Base-by-base conservation (phyloP, 106 monocot species). In the Chionographis japonica region DNA sequence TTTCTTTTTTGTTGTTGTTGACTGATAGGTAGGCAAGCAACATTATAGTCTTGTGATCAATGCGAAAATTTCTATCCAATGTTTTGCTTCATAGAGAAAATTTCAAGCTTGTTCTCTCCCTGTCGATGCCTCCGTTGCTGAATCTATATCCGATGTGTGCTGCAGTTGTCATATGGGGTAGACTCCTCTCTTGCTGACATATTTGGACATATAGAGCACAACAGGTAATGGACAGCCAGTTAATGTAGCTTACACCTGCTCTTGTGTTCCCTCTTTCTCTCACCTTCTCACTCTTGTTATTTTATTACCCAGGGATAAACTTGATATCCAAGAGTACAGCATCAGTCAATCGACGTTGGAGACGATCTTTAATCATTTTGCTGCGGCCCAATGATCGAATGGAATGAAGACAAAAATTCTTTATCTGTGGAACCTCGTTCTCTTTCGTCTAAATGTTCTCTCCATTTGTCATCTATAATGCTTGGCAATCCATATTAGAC, bases 331-430 rank as follows among this genome's bases (percentile, higher is more conserved):
- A 73, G 90, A 90, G 42, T 90, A 94, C 69, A 90, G 94, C 78
- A 80, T 90, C 52, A 90, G 90, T 71, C 94, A 94, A 63, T 90
- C 94, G 15, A 94, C 94, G 52, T 72, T 94, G 59, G 94, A 94
- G 68, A 90, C 90, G 3, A 90, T 94, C 56, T 94, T 94, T 76
- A 94, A 94, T 68, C 86, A 90, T 78, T 90, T 94, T 75, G 94
- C 94, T 68, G 75, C 79, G 12, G 66, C 72, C 16, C 68, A 78
- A 43, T 84, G 57, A 79, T 66, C 12, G 68, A 51, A 11, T 50
- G 46, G 46, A 10, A 6, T 46, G 46, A 5, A 5, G 46, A 46
- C 0, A 46, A 27, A 27, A 1, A 27, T 27, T 27, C 27, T 27
- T 27, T 27, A 27, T 27, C 27, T 27, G 1, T 1, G 1, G 27